Evolutionary conservation across 2,329 filamentous ascomycete species (phyloP), one percentile per base, ranked within the genome.

Genomic region (Microcyclospora pomicola): DNA sequence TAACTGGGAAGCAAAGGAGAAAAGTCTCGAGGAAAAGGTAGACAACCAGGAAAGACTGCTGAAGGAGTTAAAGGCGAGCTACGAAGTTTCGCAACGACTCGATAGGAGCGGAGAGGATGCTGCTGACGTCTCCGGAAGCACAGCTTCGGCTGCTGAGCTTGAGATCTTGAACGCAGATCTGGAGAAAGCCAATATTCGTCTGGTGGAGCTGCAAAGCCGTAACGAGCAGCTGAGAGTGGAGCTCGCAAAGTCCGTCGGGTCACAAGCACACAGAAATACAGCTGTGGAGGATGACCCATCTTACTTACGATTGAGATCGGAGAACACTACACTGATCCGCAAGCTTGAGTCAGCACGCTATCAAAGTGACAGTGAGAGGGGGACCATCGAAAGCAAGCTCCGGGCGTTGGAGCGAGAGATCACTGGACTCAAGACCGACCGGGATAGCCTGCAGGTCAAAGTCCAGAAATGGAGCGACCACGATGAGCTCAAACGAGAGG

Each of bases 1-100:
- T 59, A 98, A 98, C 55, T 98, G 91, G 91, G 78, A 82, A 38
- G 79, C 88, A 7, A 95, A 93, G 57, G 91, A 98, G 65, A 83
- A 82, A 64, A 77, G 75, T 19, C 63, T 95, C 42, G 86, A 94
- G 54, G 88, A 96, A 51, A 96, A 95, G 63, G 70, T 93, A 2
- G 88, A 95, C 59, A 92, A 81, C 50, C 88, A 98, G 56, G 91
- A 98, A 35, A 77, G 86, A 6, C 64, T 98, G 30, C 63, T 98
- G 49, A 94, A 82, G 54, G 92, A 98, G 59, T 77, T 96, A 56
- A 96, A 95, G 63, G 91, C 91, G 16, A 95, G 79, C 64, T 95
- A 95, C 56, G 91, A 98, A 61, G 91, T 98, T 38, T 91, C 84
- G 33, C 87, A 96, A 59, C 75, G 91, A 36, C 68, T 98, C 36